A percentile compares a stretch with the other conserved stretches of the same genome.
Evolutionary conservation across 352 stramenopile species (phyloP).

Genomic region (Globisporangium nunn): DNA sequence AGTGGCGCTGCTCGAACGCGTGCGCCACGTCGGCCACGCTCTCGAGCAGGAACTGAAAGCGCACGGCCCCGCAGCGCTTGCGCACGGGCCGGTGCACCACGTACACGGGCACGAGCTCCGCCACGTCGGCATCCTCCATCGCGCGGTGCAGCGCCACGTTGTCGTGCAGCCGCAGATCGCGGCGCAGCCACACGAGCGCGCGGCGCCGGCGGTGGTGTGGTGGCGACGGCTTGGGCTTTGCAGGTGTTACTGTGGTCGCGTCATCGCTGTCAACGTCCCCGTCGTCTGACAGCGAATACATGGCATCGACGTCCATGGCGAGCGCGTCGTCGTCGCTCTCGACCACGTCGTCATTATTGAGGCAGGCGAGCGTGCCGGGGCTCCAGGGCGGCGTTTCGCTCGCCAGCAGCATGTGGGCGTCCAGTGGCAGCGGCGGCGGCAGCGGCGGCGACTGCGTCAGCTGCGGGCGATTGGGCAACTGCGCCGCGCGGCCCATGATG

Average conservation of each 20-base stretch:
- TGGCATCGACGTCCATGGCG: constrained; percentile 8
- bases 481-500: background rate
- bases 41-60: constrained; percentile 92
- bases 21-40: constrained; percentile 71
- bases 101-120: constrained; percentile 71
- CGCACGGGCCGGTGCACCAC: constrained; percentile 76
- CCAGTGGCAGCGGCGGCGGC: background rate
- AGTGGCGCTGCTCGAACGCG: constrained; percentile 23
- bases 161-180: constrained; percentile 93
- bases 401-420: constrained; percentile 4
- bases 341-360: constrained; percentile 1
- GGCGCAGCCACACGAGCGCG: constrained; percentile 89
- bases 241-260: background rate
- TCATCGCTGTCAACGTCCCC: background rate
- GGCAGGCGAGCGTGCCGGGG: constrained; percentile 9
- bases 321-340: background rate
- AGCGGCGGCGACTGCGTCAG: background rate
- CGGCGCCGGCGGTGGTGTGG: constrained; percentile 11
- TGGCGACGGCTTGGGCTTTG: background rate
- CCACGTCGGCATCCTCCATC: constrained; percentile 19
- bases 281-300: constrained; percentile 1
- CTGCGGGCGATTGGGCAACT: background rate
- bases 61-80: constrained; percentile 52
- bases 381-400: constrained; percentile 8
- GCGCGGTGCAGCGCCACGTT: constrained; percentile 88